Evolutionary conservation across 2,329 filamentous ascomycete genomes (phyloP), one percentile per base, ranked within the genome.

Genomic region (Zasmidium angulare): DNA sequence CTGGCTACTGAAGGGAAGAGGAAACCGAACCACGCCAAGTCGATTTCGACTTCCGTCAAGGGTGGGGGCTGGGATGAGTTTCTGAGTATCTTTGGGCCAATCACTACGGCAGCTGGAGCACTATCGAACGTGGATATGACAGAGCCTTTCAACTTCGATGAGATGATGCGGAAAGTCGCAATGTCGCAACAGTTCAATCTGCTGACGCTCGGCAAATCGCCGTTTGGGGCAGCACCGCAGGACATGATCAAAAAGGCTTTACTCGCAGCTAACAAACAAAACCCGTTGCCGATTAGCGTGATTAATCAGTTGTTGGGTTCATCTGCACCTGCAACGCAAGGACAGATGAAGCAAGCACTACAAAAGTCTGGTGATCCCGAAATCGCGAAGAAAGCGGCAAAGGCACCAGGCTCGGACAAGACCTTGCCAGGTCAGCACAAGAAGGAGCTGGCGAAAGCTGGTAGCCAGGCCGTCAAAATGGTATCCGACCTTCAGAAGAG

Each of bases 51-150:
- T 0, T 74, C 81, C 55, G 78, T 82, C 50, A 81, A 80, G 61
- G 77, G 75, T 10, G 77, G 77, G 10, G 79, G 77, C 22, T 79
- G 78, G 78, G 79, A 81, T 51, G 79, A 82, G 53, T 81, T 82
- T 60, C 72, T 81, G 47, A 78, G 78, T 60, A 81, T 82, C 26
- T 82, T 81, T 63, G 79, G 79, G 1, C 79, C 79, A 0, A 77
- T 82, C 49, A 81, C 78, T 3, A 78, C 78, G n/a, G 75, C 80
- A 19, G 76, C 79, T 65, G 79, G 78, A 63, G 79, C 79, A 1
- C 65, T 81, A 20, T 78, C 76, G 1, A 74, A 76, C 12, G 74
- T 79, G 2, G 79, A 81, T 70, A 71, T 66, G 71, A 71, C 70
- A 2, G 68, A 71, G 23, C 71, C 72, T 12, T 54, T 74, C n/a